Evolutionary conservation across 495 filamentous ascomycete species (phyloP).

Genomic region (Cudoniella acicularis): DNA sequence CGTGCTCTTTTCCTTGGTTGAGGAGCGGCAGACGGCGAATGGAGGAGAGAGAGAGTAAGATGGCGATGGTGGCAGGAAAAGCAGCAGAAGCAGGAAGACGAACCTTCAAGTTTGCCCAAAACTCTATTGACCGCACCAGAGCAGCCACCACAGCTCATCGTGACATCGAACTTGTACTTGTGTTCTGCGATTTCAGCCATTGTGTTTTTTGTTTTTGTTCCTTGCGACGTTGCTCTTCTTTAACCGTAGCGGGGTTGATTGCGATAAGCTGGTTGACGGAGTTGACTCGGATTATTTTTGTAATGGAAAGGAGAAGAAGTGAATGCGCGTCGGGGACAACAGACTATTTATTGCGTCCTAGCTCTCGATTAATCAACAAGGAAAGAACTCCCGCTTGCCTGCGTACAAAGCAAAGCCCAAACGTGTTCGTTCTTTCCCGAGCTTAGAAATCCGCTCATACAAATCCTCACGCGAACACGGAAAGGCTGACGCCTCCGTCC

Average conservation of each 20-base stretch:
- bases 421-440: not conserved
- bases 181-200: conserved; percentile 30
- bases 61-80: not conserved
- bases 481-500: not conserved
- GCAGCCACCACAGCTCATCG: conserved; percentile 63
- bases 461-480: not conserved
- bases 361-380: no score
- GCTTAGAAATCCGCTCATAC: conserved; percentile 2
- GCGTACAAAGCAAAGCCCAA: not conserved
- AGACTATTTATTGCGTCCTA: not conserved
- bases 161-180: conserved; percentile 65
- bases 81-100: conserved; percentile 20
- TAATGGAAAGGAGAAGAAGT: not conserved
- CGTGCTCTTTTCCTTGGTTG: no score
- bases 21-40: no score
- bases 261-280: no score
- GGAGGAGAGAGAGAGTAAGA: not conserved
- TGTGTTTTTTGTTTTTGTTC: conserved; percentile 33
- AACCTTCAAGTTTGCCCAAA: conserved; percentile 92
- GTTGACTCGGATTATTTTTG: not conserved
- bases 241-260: no score
- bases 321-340: not conserved
- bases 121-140: conserved; percentile 74
- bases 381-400: not conserved
- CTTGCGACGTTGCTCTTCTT: not conserved